Percentiles rank a stretch among this genome's conserved stretches.
Evolutionary conservation across 1,139 yeast genomes (phyloP).

Genomic region (Blastobotrys indianensis): DNA sequence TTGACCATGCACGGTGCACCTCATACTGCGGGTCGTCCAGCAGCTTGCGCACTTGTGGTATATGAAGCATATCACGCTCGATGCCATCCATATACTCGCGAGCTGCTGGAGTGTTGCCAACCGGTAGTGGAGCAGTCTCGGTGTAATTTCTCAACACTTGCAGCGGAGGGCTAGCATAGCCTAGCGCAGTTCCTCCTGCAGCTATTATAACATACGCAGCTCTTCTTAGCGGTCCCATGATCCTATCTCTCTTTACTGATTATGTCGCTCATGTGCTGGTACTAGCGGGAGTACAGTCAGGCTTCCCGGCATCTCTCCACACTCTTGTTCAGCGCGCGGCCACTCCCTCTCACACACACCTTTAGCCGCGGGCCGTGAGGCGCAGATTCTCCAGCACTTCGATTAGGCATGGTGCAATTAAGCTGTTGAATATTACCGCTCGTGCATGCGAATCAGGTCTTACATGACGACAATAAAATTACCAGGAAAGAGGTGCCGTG

Average conservation of each 20-base stretch:
- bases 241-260: too few species aligned
- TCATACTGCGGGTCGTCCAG: conserved; percentile 40
- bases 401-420: not conserved
- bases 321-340: too few species aligned
- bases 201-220: conserved; percentile 3
- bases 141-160: conserved; percentile 6
- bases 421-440: not conserved
- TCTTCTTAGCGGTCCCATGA: not conserved
- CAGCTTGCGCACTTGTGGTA: conserved; percentile 50
- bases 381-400: not conserved
- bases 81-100: conserved; percentile 9
- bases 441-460: too few species aligned
- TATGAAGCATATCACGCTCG: conserved; percentile 39
- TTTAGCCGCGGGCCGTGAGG: too few species aligned
- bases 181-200: conserved; percentile 8
- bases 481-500: not conserved
- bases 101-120: conserved; percentile 9
- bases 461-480: not conserved
- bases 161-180: conserved; percentile 13
- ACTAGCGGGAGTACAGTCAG: too few species aligned
- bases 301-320: too few species aligned
- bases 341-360: too few species aligned
- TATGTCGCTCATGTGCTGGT: too few species aligned
- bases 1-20: conserved; percentile 54
- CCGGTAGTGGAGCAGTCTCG: conserved; percentile 12